Conservation (phyloP, 2,329 filamentous ascomycete species). For the Verticillium zaregamsianum region DNA sequence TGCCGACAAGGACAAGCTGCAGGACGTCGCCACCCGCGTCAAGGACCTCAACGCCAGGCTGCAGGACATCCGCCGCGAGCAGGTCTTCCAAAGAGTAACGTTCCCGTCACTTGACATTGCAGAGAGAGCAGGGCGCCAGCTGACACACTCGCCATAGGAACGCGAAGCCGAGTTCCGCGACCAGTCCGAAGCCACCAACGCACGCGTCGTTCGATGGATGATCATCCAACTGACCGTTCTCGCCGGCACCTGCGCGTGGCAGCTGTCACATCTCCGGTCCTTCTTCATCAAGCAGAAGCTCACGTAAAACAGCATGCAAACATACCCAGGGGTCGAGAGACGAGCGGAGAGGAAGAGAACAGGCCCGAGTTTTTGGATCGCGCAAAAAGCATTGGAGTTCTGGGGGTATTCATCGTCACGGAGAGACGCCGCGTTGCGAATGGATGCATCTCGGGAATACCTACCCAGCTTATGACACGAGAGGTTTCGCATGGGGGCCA, state of each 20-base stretch:
- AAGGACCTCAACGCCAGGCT: conserved; percentile 84
- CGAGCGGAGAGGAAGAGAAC: background rate
- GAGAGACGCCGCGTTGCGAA: background rate
- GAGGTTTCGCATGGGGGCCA: background rate
- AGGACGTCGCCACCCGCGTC: conserved; percentile 83
- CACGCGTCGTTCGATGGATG: conserved; percentile 90
- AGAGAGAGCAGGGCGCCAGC: background rate
- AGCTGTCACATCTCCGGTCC: conserved; percentile 86
- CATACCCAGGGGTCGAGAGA: background rate
- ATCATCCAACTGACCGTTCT: conserved; percentile 83
- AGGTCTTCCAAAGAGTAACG: conserved; percentile 85
- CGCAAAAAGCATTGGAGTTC: background rate
- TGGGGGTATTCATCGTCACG: background rate
- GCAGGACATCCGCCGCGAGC: conserved; percentile 86
- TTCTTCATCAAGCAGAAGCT: conserved; percentile 99
- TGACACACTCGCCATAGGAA: conserved; percentile 55
- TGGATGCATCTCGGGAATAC: background rate
- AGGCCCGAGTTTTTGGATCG: background rate
- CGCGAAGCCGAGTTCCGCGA: conserved; percentile 97
- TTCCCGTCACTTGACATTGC: background rate
- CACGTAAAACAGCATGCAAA: conserved; percentile 55
- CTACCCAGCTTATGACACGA: background rate
- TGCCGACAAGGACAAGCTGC: conserved; percentile 87
- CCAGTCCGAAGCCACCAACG: conserved; percentile 91
- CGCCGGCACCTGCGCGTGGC: conserved; percentile 89